Base-by-base conservation (phyloP, 2,329 filamentous ascomycete species). In the Cercospora sp. region DNA sequence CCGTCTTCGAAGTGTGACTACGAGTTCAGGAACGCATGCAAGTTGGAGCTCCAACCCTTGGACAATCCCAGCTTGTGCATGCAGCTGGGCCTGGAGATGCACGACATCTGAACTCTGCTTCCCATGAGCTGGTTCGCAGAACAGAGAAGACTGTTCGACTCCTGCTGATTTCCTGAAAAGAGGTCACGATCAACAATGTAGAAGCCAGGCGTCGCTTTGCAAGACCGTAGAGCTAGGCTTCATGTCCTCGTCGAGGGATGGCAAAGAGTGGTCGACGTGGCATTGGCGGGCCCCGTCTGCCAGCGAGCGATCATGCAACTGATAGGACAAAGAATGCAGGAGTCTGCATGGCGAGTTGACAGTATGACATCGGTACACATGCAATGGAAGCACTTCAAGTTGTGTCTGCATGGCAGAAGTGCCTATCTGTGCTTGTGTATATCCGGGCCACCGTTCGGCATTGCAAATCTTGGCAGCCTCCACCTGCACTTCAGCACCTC, bases 401-500 rank as follows among this genome's bases (percentile, higher is more conserved):
- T 26, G 45, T 6, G 8, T 23, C 9, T 12, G n/a, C 10, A 3
- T 12, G 2, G 42, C 3, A 45, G 42, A 6, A 51, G 45, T 51
- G 12, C 12, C 1, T 18, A 42, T 42, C 6, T 26, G 45, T 26
- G 18, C 45, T 51, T 51, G 45, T 51, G 20, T 6, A 26, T 13
- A 3, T 51, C 2, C 20, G 20, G 45, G 20, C 10, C 20, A 4
- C 20, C 45, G 20, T 23, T 2, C 20, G 1, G 36, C 45, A 23
- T 6, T 7, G 45, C 45, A 51, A 51, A 58, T 58, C 53, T 58
- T 58, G 53, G 53, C 53, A 20, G 45, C 45, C 53, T 58, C 53
- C 53, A 58, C 53, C 26, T 58, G 26, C 53, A 58, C 53, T 58
- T 57, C 53, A 58, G 26, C 53, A 58, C 53, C 13, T 58, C 53